These are phyloP conservation scores for Colletotrichum euphorbiae DNA, from an alignment of 2,329 filamentous ascomycete genomes.

Conservation along the genomic window DNA sequence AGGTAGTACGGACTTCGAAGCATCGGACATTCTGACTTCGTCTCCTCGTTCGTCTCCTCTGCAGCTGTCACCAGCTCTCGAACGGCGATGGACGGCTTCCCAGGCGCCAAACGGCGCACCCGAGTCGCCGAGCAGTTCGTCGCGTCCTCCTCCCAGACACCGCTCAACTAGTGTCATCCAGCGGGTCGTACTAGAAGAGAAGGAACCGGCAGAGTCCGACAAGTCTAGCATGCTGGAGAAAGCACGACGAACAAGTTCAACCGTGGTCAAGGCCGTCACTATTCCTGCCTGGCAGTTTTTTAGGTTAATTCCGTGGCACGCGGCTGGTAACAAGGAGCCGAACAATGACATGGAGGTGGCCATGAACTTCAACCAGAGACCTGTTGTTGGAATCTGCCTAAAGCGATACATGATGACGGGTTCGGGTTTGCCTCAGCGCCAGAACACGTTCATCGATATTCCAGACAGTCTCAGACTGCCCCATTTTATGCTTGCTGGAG, in stretches of 20 bases:
- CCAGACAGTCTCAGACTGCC: conserved; percentile 84
- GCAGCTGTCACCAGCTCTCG: conserved; percentile 44
- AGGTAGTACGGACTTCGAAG: conserved; percentile 43
- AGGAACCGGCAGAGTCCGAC: conserved; percentile 58
- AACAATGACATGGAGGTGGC: conserved; percentile 82
- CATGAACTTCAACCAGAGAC: conserved; percentile 86
- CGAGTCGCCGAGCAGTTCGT: conserved; percentile 47
- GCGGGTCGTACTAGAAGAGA: conserved; percentile 65
- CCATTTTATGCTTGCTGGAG: conserved; percentile 85
- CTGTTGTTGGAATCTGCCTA: conserved; percentile 90
- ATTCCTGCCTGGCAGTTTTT: conserved; percentile 99
- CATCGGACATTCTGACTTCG: conserved; percentile 49
- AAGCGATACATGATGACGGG: conserved; percentile 87
- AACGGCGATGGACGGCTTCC: conserved; percentile 34
- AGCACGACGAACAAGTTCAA: conserved; percentile 59
- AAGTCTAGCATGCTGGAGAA: conserved; percentile 55
- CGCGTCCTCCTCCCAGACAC: conserved; percentile 52
- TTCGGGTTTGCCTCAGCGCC: conserved; percentile 75
- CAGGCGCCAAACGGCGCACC: conserved; percentile 20
- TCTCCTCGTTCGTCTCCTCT: conserved; percentile 51
- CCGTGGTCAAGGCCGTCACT: conserved; percentile 81
- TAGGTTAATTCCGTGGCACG: conserved; percentile 93
- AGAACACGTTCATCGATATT: conserved; percentile 90
- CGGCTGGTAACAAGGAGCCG: conserved; percentile 64
- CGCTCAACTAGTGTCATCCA: conserved; percentile 72